A percentile compares a stretch with the other conserved stretches of the same genome.
Evolutionary conservation across 768 basidiomycete species (phyloP).

Genomic region (Lentinula sp.): DNA sequence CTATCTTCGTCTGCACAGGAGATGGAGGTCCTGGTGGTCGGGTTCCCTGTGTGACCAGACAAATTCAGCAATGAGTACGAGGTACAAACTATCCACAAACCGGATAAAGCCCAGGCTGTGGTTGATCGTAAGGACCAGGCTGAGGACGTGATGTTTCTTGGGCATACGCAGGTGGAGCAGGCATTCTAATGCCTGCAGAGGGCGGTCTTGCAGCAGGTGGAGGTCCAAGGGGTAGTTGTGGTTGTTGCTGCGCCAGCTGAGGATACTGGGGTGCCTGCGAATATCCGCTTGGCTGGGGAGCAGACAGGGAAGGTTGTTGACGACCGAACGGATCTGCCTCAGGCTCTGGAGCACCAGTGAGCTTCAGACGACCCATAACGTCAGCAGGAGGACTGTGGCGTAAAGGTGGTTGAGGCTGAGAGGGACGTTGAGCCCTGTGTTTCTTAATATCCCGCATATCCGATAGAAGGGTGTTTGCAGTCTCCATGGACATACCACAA

Average conservation of each 20-base stretch:
- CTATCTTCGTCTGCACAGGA: slow-evolving; percentile 11
- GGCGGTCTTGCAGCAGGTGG: slow-evolving; percentile 31
- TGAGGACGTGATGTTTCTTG: slow-evolving; percentile 26
- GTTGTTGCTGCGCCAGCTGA: slow-evolving; percentile 21
- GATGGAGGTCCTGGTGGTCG: slow-evolving; percentile 14
- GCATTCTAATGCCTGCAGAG: slow-evolving; percentile 31
- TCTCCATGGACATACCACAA: slow-evolving; percentile 99
- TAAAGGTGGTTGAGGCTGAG: slow-evolving; percentile 24
- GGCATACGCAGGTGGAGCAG: slow-evolving; percentile 39
- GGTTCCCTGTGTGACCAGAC: slow-evolving; percentile 15
- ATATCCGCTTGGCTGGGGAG: slow-evolving; percentile 29
- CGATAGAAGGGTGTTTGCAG: slow-evolving; percentile 86
- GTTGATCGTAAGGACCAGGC: slow-evolving; percentile 25
- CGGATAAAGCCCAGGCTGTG: slow-evolving; percentile 12
- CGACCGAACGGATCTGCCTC: slow-evolving; percentile 29
- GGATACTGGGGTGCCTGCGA: slow-evolving; percentile 35
- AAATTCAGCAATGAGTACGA: neutral
- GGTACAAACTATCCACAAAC: slow-evolving; percentile 14
- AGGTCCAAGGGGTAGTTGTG: slow-evolving; percentile 12
- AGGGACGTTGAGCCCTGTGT: slow-evolving; percentile 37
- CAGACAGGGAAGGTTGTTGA: slow-evolving; percentile 22
- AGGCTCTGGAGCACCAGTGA: slow-evolving; percentile 32
- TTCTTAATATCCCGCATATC: slow-evolving; percentile 91
- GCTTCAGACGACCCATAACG: slow-evolving; percentile 40
- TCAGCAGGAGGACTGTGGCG: slow-evolving; percentile 23